Percentiles rank a stretch among this genome's conserved stretches.
Conservation (phyloP, 2,329 filamentous ascomycete genomes). For the Fusarium stilboides region DNA sequence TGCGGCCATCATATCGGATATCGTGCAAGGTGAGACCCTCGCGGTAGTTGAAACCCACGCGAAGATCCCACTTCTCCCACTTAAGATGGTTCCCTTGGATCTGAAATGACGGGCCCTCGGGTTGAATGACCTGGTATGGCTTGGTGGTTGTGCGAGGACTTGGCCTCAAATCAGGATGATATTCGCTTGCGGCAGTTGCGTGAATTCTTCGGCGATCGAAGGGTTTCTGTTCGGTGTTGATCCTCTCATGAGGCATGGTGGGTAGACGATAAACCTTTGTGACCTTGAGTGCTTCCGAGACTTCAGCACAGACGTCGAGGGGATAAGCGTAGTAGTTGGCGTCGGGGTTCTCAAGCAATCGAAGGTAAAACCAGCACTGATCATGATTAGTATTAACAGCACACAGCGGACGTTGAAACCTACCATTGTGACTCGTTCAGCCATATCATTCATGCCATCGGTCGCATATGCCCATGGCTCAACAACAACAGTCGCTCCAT, state of each 20-base stretch:
- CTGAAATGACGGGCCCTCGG: slow-evolving; percentile 54
- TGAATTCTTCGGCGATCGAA: slow-evolving; percentile 62
- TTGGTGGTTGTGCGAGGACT: slow-evolving; percentile 49
- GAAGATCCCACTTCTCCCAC: slow-evolving; percentile 78
- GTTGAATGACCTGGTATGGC: slow-evolving; percentile 52
- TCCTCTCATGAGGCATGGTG: slow-evolving; percentile 48
- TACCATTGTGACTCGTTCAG: slow-evolving; percentile 65
- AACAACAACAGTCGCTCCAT: slow-evolving; percentile 61
- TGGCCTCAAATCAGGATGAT: slow-evolving; percentile 51
- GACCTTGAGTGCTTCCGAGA: slow-evolving; percentile 62
- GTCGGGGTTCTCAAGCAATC: slow-evolving; percentile 59
- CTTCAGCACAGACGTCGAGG: slow-evolving; percentile 65
- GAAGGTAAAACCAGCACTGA: slow-evolving; percentile 49
- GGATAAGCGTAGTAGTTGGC: slow-evolving; percentile 71
- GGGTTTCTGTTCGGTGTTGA: slow-evolving; percentile 50
- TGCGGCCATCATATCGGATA: slow-evolving; percentile 75
- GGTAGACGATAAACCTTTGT: slow-evolving; percentile 65
- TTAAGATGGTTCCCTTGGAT: slow-evolving; percentile 62
- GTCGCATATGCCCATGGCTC: slow-evolving; percentile 71
- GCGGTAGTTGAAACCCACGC: slow-evolving; percentile 77
- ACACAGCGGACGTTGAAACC: not conserved
- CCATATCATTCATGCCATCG: slow-evolving; percentile 68
- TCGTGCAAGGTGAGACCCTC: slow-evolving; percentile 80
- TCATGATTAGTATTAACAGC: rapidly evolving
- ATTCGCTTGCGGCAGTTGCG: slow-evolving; percentile 59